These are phyloP conservation scores for Venturia pyrina DNA, from an alignment of 2,329 filamentous ascomycete genomes.

Conservation along the genomic window DNA sequence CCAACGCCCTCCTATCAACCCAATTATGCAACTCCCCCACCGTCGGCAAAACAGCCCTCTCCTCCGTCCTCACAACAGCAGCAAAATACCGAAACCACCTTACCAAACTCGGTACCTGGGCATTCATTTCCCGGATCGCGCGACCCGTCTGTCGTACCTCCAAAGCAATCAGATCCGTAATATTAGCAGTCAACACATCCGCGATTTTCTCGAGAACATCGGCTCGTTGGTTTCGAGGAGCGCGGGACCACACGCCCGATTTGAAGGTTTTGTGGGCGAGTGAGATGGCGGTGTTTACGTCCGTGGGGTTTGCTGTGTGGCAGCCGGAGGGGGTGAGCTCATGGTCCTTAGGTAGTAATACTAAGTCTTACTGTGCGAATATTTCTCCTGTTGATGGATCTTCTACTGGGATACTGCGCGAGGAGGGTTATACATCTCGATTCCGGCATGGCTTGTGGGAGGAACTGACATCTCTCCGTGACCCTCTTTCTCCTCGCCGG, in stretches of 20 bases:
- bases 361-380: slow-evolving; percentile 37
- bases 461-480: slow-evolving; percentile 37
- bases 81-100: slow-evolving; percentile 49
- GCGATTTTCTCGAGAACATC: slow-evolving; percentile 62
- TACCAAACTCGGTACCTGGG: slow-evolving; percentile 55
- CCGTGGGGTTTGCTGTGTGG: slow-evolving; percentile 52
- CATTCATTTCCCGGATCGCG: slow-evolving; percentile 56
- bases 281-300: slow-evolving; percentile 59
- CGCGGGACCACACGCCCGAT: slow-evolving; percentile 59
- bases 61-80: slow-evolving; percentile 69
- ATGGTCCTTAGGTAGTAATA: neutral
- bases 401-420: slow-evolving; percentile 40
- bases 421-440: slow-evolving; percentile 14
- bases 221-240: slow-evolving; percentile 55
- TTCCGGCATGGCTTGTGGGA: slow-evolving; percentile 14
- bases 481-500: slow-evolving; percentile 31
- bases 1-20: slow-evolving; percentile 59
- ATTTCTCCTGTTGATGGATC: slow-evolving; percentile 44
- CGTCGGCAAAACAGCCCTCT: slow-evolving; percentile 66
- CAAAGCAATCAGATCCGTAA: slow-evolving; percentile 50
- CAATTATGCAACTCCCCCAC: slow-evolving; percentile 67
- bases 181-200: slow-evolving; percentile 56
- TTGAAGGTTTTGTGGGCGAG: slow-evolving; percentile 61
- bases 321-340: slow-evolving; percentile 38
- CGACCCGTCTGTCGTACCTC: slow-evolving; percentile 72